Evolutionary conservation across 331 rosid species (phyloP).

Genomic region (Pyrus hybrid): DNA sequence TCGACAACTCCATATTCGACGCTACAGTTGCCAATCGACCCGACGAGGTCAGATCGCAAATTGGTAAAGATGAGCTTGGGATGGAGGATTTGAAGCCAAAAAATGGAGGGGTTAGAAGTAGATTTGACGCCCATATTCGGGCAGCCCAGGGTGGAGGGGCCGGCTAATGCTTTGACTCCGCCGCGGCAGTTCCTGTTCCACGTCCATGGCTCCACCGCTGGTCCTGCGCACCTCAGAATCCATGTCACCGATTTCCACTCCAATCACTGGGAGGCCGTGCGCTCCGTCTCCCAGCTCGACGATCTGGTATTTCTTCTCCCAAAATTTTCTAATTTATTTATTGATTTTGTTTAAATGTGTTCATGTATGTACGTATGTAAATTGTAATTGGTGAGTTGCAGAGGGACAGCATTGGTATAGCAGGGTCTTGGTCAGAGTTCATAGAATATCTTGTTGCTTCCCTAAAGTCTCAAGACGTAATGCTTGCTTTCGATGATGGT

Average conservation of each 20-base stretch:
- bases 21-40: too few relatives aligned
- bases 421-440: slow-evolving; percentile 78
- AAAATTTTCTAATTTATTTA: background rate
- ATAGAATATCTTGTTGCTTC: slow-evolving; percentile 52
- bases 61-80: too few relatives aligned
- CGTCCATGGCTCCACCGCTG: slow-evolving; percentile 33
- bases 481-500: slow-evolving; percentile 48
- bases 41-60: too few relatives aligned
- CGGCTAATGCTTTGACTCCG: slow-evolving; percentile 14
- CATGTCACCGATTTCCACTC: slow-evolving; percentile 59
- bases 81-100: too few relatives aligned
- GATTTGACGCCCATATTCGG: slow-evolving; percentile 53
- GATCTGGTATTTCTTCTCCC: slow-evolving; percentile 49
- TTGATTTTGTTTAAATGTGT: background rate
- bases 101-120: slow-evolving; percentile 34
- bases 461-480: slow-evolving; percentile 57
- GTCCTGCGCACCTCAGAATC: slow-evolving; percentile 45
- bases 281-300: slow-evolving; percentile 55
- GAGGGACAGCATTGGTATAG: slow-evolving; percentile 81
- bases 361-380: background rate
- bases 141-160: slow-evolving; percentile 50
- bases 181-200: slow-evolving; percentile 44
- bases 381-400: slow-evolving; percentile 23
- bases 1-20: too few relatives aligned
- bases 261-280: slow-evolving; percentile 57